Base-by-base conservation (phyloP, 176 grass and related monocot species). In the Areca catechu region DNA sequence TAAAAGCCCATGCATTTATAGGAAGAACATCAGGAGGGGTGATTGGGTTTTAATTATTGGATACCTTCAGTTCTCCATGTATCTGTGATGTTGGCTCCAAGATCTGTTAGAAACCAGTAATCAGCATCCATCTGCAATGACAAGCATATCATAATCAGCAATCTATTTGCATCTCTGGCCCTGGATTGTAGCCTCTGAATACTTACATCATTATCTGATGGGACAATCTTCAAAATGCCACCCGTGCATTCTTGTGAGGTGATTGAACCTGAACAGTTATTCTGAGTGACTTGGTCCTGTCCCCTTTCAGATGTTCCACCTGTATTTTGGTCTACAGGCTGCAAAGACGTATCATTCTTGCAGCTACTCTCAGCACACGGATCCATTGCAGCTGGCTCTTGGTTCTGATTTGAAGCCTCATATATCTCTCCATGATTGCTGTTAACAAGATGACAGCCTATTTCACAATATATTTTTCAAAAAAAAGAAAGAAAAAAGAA, bases 41-140 rank as follows among this genome's bases (percentile, higher is more conserved):
- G 12, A 37, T 37, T 37, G 7, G 34, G 7, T 3, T 55, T 56
- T 47, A 60, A 22, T 48, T 56, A 19, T 47, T 73, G 60, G 84
- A 79, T 71, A 76, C 74, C 63, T 73, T 68, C 63, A 72, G 56
- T 75, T 54, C 54, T 68, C 92, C 92, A 96, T 49, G 74, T 80
- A 74, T 90, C 75, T 27, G 83, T 90, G 23, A 90, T 25, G 49
- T 61, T 90, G 23, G 51, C 74, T 5, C 71, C 68, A 50, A 56
- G 4, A 15, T 82, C 83, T 58, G 92, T 88, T 59, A 74, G 29
- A 22, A 96, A 54, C 92, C 92, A 96, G 76, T 96, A 96, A 82
- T 96, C 92, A 30, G 86, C 80, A 12, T 77, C 78, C 60, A 58
- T 65, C 92, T 96, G 86, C 67, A 88, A 68, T 60, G 74, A 50